Percentiles rank a stretch among this genome's conserved stretches.
Conservation (phyloP, 1,284 basidiomycete genomes). For the Malassezia sp. region DNA sequence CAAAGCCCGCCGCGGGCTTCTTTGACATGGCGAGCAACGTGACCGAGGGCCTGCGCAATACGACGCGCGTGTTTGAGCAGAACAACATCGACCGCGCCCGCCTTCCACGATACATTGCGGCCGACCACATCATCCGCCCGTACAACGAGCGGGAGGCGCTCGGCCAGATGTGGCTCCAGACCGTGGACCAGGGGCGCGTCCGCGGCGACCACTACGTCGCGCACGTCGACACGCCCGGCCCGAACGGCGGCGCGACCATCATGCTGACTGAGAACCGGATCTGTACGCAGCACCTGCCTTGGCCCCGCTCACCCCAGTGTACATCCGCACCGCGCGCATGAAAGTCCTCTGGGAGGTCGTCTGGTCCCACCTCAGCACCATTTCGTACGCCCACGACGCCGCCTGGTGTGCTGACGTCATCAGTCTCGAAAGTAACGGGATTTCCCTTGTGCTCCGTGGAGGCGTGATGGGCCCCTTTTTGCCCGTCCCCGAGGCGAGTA, state of each 20-base stretch:
- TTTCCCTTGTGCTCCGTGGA: constrained; percentile 56
- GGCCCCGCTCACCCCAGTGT: no score
- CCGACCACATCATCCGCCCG: constrained; percentile 36
- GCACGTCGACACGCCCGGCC: constrained; percentile 56
- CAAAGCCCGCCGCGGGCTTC: constrained; percentile 91
- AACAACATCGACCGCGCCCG: constrained; percentile 78
- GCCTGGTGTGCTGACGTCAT: no score
- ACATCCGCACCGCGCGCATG: constrained; percentile 74
- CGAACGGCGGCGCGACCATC: constrained; percentile 31
- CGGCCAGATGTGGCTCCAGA: constrained; percentile 91
- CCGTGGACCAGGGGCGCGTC: constrained; percentile 74
- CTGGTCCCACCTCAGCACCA: constrained; percentile 71
- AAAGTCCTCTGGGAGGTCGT: constrained; percentile 84
- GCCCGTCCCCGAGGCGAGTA: constrained; percentile 50
- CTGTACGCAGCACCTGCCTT: no score
- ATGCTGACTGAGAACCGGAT: constrained; percentile 41
- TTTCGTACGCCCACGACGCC: constrained; percentile 51
- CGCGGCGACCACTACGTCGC: constrained; percentile 79
- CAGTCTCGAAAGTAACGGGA: constrained; percentile 33
- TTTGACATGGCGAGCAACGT: constrained; percentile 93
- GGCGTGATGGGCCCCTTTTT: constrained; percentile 53
- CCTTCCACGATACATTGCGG: constrained; percentile 72
- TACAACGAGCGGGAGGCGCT: constrained; percentile 79
- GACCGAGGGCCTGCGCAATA: constrained; percentile 86
- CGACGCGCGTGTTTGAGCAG: constrained; percentile 93